Conservation (phyloP, 345 rosid species). For the Syzygium oleosum region DNA sequence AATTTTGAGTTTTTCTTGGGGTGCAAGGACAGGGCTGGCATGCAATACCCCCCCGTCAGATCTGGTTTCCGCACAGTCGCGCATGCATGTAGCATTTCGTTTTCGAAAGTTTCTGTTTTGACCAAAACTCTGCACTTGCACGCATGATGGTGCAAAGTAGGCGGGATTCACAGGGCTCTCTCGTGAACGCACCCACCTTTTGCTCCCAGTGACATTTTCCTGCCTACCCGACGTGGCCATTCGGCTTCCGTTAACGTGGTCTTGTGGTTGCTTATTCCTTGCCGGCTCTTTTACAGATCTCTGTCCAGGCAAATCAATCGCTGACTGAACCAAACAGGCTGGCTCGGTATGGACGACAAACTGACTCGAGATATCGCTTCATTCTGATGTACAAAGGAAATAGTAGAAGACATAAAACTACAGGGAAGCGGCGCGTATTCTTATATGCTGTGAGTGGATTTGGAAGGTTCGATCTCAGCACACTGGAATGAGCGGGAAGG, state of each 20-base stretch:
- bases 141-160: neutral
- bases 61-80: neutral
- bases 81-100: neutral
- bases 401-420: neutral
- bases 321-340: neutral
- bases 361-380: neutral
- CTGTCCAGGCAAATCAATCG: neutral
- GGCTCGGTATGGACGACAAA: neutral
- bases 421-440: neutral
- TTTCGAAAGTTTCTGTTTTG: neutral
- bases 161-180: neutral
- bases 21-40: neutral
- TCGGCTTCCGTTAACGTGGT: neutral
- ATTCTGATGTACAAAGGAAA: neutral
- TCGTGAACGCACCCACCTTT: neutral
- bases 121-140: neutral
- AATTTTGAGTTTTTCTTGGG: neutral
- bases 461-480: neutral
- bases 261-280: neutral
- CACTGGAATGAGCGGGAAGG: neutral
- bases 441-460: neutral
- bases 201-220: neutral
- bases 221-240: neutral
- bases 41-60: neutral
- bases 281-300: neutral